Evolutionary conservation across 169 alveolate species (phyloP), one percentile per base, ranked within the genome.

Genomic region (Plasmodium vinckei): DNA sequence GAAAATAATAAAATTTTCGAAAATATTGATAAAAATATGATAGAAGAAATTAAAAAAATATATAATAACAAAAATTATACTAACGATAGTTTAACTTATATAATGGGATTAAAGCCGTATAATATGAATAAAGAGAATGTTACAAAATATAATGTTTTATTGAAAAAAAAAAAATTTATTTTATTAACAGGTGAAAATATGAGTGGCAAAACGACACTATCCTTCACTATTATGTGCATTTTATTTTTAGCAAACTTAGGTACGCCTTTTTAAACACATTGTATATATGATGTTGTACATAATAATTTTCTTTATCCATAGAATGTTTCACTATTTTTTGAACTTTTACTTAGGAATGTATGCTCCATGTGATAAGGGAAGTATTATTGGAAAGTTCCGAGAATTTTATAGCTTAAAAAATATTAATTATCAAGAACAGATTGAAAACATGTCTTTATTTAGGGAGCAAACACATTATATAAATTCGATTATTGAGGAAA

Each of bases 181-280:
- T 70, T 86, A 53, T 12, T 86, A 39, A 86, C 91, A 27, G 91
- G 91, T 6, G 53, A 86, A 69, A 86, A 86, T 60, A 86, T 86
- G 91, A 86, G 91, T 47, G 91, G 91, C 1, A 86, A 86, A 65
- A 86, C 91, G 13, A 86, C 91, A 1, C 49, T 86, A 23, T 86
- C 91, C 33, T 86, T 86, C 42, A 69, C 91, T 21, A 46, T 86
- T 33, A 27, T 86, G 57, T 69, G 91, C 15, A 86, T 86, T 23
- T 73, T 86, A 9, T 86, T 86, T 86, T 54, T 86, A 33, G 63
- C 91, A 5, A 86, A 86, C 57, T 54, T 86, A 33, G 91, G 91
- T 86, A 86, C 25, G 12, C 1, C 9, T 9, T 21, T 7, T 5
- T 15, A 54, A 54, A 1, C 9, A 21, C 5, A 21, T 57, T 17